phyloP scores from a whole-genome alignment of 78 protist species.

The Tieghemostelium lacteum region DNA sequence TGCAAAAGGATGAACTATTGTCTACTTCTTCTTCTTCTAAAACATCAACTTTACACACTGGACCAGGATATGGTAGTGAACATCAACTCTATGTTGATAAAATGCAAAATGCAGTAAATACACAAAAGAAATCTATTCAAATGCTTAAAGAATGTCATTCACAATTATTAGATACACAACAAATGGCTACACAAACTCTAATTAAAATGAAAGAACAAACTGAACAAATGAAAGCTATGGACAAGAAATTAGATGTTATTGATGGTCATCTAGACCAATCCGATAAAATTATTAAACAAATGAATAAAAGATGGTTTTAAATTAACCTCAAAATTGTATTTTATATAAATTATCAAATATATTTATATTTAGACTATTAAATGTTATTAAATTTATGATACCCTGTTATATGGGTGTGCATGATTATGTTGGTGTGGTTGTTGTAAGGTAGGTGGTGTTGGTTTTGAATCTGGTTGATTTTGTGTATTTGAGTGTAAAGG shows the following conservation, averaged over 20 bases:
- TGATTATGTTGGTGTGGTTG: neutral
- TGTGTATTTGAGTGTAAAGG: constrained; percentile 33
- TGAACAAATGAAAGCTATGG: constrained; percentile 26
- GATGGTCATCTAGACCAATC: neutral
- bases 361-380: no score
- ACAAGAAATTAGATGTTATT: constrained; percentile 15
- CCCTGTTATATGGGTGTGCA: neutral
- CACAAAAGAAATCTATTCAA: neutral
- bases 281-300: neutral
- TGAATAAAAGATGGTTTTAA: constrained; percentile 33
- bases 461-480: neutral
- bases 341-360: no score
- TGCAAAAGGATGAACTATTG: no score
- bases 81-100: neutral
- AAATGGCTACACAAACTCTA: neutral
- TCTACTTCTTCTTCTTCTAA: no score
- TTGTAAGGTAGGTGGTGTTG: neutral
- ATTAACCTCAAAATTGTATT: neutral
- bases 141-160: neutral
- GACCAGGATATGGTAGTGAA: neutral
- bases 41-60: no score
- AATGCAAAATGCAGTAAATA: no score
- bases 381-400: no score
- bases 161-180: neutral
- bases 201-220: neutral